phyloP scores from a whole-genome alignment of 768 basidiomycete genomes.

The Gautieria morchelliformis region DNA sequence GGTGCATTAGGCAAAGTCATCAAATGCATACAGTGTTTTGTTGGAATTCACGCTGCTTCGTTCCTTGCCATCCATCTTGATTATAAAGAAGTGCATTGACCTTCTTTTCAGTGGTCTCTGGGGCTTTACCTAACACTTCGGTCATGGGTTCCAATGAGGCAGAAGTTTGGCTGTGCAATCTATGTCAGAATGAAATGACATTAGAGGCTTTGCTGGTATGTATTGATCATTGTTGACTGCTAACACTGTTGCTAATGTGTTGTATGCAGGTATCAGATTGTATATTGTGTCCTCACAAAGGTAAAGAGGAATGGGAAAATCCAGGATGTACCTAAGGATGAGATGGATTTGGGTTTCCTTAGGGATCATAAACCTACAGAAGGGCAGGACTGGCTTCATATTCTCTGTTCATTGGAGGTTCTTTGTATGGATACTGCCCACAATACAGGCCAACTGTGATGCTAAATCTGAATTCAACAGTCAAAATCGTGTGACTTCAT shows the following conservation, averaged over 20 bases:
- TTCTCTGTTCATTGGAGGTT: too few species aligned
- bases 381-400: constrained; percentile 77
- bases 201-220: constrained; percentile 75
- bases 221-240: constrained; percentile 4
- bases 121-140: constrained; percentile 27
- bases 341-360: constrained; percentile 32
- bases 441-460: background rate
- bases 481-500: too few species aligned
- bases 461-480: too few species aligned
- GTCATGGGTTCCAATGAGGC: constrained; percentile 49
- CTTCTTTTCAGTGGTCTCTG: too few species aligned
- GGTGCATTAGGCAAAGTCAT: constrained; percentile 73
- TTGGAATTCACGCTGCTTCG: constrained; percentile 74
- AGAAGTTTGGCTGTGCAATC: constrained; percentile 78
- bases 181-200: constrained; percentile 77
- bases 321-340: constrained; percentile 26
- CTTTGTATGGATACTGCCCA: too few species aligned
- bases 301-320: constrained; percentile 38
- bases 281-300: constrained; percentile 65
- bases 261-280: constrained; percentile 61
- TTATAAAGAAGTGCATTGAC: background rate
- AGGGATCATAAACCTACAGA: constrained; percentile 84
- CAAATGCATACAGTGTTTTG: constrained; percentile 71
- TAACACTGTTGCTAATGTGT: constrained; percentile 3
- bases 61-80: background rate